Base-by-base conservation (phyloP, 306 rosid species). In the Cucumis cinereus region DNA sequence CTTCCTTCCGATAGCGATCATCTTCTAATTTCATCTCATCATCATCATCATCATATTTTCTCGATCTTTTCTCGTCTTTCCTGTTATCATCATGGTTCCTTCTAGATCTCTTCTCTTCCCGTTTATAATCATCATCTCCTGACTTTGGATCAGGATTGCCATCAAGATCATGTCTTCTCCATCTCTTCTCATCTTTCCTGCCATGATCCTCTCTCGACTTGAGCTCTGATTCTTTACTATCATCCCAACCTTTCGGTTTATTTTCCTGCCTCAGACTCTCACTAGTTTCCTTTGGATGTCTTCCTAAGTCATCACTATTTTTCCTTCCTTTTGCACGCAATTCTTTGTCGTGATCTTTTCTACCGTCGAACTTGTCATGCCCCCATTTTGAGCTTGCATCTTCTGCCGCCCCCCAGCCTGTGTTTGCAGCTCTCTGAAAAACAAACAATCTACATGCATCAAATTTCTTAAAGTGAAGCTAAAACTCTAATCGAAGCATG, bases 341-440 rank as follows among this genome's bases (percentile, higher is more conserved):
- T 66, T 72, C 87, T 79, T 78, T 86, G 35, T 79, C 87, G 40
- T 52, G 89, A 6, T 53, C 77, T 64, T 80, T 87, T 52, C 82
- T 84, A 77, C 84, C 87, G 4, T 87, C 91, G 85, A 85, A 95
- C 72, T 82, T 89, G 81, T 87, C 93, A 79, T 82, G 86, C 40
- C 87, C 93, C 97, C 97, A 86, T 68, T 79, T 85, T 63, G 86
- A 56, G 33, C 57, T 62, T 36, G 82, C 83, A 77, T 85, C 89
- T 45, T 88, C 85, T 14, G 53, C 73, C 17, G 74, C 85, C 49
- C 97, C 98, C 97, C 96, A 94, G 24, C 96, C 99, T 2, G 97
- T 92, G 83, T 94, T 90, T 61, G 97, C 93, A 90, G 95, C 96
- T 90, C 97, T 89, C 97, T 94, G 81, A 41, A 83, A 58, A 69